These are phyloP conservation scores for Paramecium pentaurelia DNA, from an alignment of 73 alveolate genomes.

Conservation along the genomic window DNA sequence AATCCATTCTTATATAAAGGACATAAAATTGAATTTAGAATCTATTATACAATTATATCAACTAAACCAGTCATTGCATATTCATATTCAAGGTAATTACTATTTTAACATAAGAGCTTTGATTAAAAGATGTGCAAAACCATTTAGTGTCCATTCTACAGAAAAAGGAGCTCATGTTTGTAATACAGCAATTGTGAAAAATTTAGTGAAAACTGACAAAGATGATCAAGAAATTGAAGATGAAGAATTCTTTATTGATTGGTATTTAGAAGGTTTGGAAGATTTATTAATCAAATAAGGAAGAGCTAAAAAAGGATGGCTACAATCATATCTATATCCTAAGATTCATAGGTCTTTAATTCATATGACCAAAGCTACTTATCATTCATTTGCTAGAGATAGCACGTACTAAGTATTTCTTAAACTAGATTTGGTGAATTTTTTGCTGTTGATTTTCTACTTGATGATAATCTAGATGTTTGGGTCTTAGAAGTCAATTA, in stretches of 20 bases:
- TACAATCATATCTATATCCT: constrained; percentile 29
- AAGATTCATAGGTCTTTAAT: constrained; percentile 39
- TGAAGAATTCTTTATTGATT: constrained; percentile 49
- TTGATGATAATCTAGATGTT: constrained; percentile 51
- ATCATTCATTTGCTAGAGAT: constrained; percentile 41
- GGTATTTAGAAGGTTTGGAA: constrained; percentile 39
- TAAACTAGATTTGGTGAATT: constrained; percentile 16
- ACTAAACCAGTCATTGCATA: constrained; percentile 58
- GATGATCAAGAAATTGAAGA: constrained; percentile 51
- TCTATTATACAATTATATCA: constrained; percentile 43
- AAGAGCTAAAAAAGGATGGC: constrained; percentile 52
- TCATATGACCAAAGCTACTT: constrained; percentile 50
- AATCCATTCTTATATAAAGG: constrained; percentile 53
- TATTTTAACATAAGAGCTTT: not conserved
- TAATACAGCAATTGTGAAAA: constrained; percentile 29
- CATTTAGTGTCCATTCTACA: constrained; percentile 33
- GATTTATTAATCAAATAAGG: constrained; percentile 10
- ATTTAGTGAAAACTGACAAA: not conserved
- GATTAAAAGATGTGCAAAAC: constrained; percentile 49
- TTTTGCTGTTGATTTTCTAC: constrained; percentile 58
- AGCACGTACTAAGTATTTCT: not conserved
- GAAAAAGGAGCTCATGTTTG: constrained; percentile 62
- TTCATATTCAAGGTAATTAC: constrained; percentile 18
- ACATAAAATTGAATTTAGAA: constrained; percentile 53
- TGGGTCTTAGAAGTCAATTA: constrained; percentile 59